A percentile compares a stretch with the other conserved stretches of the same genome.
Evolutionary conservation across 176 grass and related monocot species (phyloP).

Genomic region (Triticum turgidum): DNA sequence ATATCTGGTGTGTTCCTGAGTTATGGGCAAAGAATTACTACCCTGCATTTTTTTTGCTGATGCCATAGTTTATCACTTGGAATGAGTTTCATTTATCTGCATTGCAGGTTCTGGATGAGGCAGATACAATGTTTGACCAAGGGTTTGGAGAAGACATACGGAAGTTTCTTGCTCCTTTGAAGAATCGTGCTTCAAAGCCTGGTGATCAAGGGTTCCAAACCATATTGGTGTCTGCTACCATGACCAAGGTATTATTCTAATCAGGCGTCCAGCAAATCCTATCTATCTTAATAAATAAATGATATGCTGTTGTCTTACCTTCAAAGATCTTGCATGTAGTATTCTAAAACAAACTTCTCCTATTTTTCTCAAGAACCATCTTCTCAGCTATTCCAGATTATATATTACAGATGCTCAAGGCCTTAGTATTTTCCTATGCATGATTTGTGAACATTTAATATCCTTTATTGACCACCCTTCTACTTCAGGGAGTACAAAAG

Average conservation of each 20-base stretch:
- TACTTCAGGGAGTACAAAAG: slow-evolving; percentile 77
- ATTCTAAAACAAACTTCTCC: background rate
- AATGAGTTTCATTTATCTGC: background rate
- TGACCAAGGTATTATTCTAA: slow-evolving; percentile 69
- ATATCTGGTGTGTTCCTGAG: slow-evolving; percentile 69
- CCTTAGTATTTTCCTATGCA: background rate
- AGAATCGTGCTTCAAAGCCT: slow-evolving; percentile 68
- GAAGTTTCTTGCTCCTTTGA: slow-evolving; percentile 90
- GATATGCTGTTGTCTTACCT: background rate
- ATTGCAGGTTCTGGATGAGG: slow-evolving; percentile 88
- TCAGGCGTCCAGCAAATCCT: background rate
- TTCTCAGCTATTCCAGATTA: slow-evolving; percentile 1
- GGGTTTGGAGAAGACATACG: slow-evolving; percentile 84
- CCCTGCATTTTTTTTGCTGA: background rate
- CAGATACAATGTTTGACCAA: slow-evolving; percentile 99
- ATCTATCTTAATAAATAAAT: background rate
- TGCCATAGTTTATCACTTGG: background rate
- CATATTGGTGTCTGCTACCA: slow-evolving; percentile 85
- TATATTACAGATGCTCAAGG: background rate
- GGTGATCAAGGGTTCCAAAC: slow-evolving; percentile 92
- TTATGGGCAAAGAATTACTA: background rate
- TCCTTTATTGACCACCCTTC: slow-evolving; percentile 13
- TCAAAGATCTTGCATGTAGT: background rate
- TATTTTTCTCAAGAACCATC: background rate
- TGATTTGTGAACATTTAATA: background rate